Evolutionary conservation across 2,329 filamentous ascomycete genomes (phyloP).

Genomic region (Beauveria caledonica): DNA sequence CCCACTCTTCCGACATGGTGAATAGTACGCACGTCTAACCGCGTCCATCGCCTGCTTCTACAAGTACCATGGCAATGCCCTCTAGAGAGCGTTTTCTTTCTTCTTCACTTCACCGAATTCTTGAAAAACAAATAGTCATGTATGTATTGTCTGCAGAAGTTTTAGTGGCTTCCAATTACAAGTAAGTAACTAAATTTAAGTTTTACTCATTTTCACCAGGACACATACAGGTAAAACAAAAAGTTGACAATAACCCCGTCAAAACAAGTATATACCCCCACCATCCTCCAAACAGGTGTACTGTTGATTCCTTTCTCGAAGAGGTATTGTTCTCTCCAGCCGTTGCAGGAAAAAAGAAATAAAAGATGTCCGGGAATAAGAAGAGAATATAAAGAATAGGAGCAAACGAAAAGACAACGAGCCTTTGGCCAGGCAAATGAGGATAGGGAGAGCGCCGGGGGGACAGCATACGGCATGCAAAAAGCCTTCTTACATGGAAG

Average conservation of each 20-base stretch:
- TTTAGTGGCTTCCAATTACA: constrained; percentile 4
- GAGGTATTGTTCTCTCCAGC: neutral
- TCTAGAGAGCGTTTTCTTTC: neutral
- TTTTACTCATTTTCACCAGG: neutral
- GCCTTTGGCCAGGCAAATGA: neutral
- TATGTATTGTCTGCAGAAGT: neutral
- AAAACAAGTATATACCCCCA: neutral
- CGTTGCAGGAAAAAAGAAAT: neutral
- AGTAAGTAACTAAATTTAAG: neutral
- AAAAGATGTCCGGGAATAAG: neutral
- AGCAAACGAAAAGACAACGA: neutral
- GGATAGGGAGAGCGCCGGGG: neutral
- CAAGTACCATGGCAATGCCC: too few relatives aligned
- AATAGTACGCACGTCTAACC: too few relatives aligned
- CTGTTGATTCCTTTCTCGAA: neutral
- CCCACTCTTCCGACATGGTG: too few relatives aligned
- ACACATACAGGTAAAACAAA: neutral
- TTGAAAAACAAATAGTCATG: neutral
- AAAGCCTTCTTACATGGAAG: constrained; percentile 16
- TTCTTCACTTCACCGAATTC: neutral
- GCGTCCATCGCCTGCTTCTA: too few relatives aligned
- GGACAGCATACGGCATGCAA: neutral
- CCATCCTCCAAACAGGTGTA: neutral
- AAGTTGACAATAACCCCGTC: neutral
- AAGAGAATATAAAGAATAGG: neutral